Evolutionary conservation across 2,329 filamentous ascomycete species (phyloP), one percentile per base, ranked within the genome.

Genomic region (Exserohilum turcica): DNA sequence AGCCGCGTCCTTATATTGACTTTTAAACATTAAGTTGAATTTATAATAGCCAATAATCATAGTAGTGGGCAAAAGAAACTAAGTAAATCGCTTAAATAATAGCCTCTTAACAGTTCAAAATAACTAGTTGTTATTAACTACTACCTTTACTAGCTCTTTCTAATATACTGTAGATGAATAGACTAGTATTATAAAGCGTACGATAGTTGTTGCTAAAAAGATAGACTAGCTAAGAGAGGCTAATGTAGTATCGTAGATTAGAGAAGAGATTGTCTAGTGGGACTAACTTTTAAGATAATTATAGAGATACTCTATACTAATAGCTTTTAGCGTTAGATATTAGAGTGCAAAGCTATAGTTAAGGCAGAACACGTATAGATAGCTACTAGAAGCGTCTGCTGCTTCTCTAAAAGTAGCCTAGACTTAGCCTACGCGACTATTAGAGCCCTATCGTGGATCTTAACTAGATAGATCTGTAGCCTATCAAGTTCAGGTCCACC

Each of bases 101-200:
- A 36, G 35, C 19, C 12, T 18, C 43, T 52, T 15, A 12, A 52
- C 8, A 3, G 15, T 42, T 35, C 28, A 32, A 18, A 55, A 51
- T 15, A 15, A 43, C 47, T 46, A 55, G 27, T 55, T 51, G 33
- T 39, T 55, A 48, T 43, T 33, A 33, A 55, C 10, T 37, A 51
- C 33, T 45, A 54, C 38, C 10, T 28, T n/a, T 48, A 54, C 27
- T 39, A 54, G 44, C 18, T 54, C 32, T 7, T 44, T 39, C 12
- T 54, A 18, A 43, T 44, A 39, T 13, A 19, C 19, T 16, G n/a
- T 7, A 39, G 12, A 39, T 33, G 24, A 54, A 33, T 54, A 54
- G 16, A 40, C 21, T 48, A 42, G 28, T 27, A 46, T 33, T 21
- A 6, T 24, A 24, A 7, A 16, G 18, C n/a, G 13, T n/a, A 16